phyloP scores from a whole-genome alignment of 129 eudicot genomes.

The Mikania micrantha region DNA sequence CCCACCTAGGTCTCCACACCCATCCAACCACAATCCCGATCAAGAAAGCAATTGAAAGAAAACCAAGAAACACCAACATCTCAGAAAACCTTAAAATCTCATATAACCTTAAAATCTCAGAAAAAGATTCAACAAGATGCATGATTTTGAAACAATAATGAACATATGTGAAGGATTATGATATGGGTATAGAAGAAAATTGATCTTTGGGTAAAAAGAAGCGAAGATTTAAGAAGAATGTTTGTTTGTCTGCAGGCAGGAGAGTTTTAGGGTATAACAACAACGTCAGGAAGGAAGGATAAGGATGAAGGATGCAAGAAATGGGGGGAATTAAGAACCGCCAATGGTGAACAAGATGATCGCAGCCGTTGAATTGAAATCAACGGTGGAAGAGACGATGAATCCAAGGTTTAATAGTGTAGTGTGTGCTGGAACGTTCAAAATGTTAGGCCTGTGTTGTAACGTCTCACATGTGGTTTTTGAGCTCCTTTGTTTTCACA shows the following conservation, averaged over 20 bases:
- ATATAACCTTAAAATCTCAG: slow-evolving; percentile 38
- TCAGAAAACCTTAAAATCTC: slow-evolving; percentile 39
- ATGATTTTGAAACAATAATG: slow-evolving; percentile 21
- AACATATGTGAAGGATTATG: background rate
- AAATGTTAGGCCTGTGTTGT: slow-evolving; percentile 24
- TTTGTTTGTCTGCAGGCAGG: background rate
- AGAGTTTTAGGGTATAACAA: slow-evolving; percentile 5
- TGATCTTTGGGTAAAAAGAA: background rate
- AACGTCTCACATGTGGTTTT: slow-evolving; percentile 22
- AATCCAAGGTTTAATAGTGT: slow-evolving; percentile 12
- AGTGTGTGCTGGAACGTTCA: slow-evolving; percentile 8
- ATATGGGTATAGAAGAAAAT: slow-evolving; percentile 3
- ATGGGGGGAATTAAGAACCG: slow-evolving; percentile 11
- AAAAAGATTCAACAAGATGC: slow-evolving; percentile 39
- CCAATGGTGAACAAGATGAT: slow-evolving; percentile 23
- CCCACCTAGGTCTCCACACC: slow-evolving; percentile 90
- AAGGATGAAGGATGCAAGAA: slow-evolving; percentile 13
- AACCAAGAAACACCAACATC: slow-evolving; percentile 34
- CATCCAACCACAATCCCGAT: slow-evolving; percentile 72
- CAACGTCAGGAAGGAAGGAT: slow-evolving; percentile 17
- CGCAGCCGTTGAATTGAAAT: slow-evolving; percentile 13
- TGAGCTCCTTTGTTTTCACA: background rate
- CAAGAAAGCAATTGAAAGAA: slow-evolving; percentile 47
- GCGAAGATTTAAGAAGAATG: background rate
- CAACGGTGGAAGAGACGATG: slow-evolving; percentile 20